Evolutionary conservation across 2,329 filamentous ascomycete genomes (phyloP).

Genomic region (Ploettnerulaceae sp.): DNA sequence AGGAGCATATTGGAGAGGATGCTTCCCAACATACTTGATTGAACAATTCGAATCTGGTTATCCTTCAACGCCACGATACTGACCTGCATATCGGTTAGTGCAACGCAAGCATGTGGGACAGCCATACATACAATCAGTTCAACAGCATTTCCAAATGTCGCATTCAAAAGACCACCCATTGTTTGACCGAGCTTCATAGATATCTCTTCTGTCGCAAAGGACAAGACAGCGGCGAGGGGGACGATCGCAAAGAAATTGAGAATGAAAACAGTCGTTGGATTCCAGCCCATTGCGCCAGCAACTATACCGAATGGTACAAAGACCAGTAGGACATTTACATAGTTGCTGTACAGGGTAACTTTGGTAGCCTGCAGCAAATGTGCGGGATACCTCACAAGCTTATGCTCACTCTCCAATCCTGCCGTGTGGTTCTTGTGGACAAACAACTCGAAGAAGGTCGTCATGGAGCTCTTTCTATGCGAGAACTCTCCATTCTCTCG

Average conservation of each 20-base stretch:
- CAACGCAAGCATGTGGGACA: neutral
- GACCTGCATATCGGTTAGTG: slow-evolving; percentile 50
- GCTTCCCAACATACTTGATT: slow-evolving; percentile 93
- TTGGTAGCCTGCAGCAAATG: slow-evolving; percentile 29
- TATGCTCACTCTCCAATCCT: slow-evolving; percentile 29
- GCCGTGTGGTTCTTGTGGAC: slow-evolving; percentile 27
- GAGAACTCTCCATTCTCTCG: slow-evolving; percentile 18
- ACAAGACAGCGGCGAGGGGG: slow-evolving; percentile 49
- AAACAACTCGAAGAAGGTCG: slow-evolving; percentile 26
- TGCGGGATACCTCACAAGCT: slow-evolving; percentile 29
- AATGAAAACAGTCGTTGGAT: slow-evolving; percentile 51
- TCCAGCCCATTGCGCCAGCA: slow-evolving; percentile 46
- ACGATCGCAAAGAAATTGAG: slow-evolving; percentile 57
- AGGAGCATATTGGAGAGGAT: slow-evolving; percentile 92
- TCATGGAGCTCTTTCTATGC: slow-evolving; percentile 14
- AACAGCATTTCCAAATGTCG: slow-evolving; percentile 47
- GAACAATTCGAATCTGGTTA: slow-evolving; percentile 90
- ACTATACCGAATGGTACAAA: slow-evolving; percentile 76
- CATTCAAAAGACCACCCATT: slow-evolving; percentile 51
- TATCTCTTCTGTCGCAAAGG: slow-evolving; percentile 54
- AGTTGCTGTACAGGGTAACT: slow-evolving; percentile 34
- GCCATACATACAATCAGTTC: slow-evolving; percentile 46
- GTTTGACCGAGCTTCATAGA: slow-evolving; percentile 50
- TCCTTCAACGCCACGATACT: slow-evolving; percentile 85
- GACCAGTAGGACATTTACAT: slow-evolving; percentile 73